These are phyloP conservation scores for Nicotiana rustica DNA, from an alignment of 305 asterid species.

Conservation along the genomic window DNA sequence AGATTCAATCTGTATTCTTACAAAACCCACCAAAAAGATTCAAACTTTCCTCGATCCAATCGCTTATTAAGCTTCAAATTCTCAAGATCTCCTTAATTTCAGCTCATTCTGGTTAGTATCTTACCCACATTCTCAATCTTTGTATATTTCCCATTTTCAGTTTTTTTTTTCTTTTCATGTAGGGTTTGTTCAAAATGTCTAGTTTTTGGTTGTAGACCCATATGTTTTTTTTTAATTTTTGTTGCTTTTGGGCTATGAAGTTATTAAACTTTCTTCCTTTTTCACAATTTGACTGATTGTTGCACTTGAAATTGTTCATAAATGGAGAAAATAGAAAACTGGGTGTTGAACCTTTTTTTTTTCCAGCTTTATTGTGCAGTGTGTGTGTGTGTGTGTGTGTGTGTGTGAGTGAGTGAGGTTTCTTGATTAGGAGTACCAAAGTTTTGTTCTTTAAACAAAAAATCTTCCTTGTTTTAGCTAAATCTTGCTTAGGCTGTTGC, in stretches of 20 bases:
- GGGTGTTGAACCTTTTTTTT: neutral
- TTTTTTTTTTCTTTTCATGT: neutral
- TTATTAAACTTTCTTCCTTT: neutral
- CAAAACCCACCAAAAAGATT: neutral
- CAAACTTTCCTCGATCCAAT: neutral
- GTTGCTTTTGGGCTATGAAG: neutral
- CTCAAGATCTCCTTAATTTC: constrained; percentile 26
- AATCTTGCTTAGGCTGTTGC: neutral
- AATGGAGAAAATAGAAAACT: neutral
- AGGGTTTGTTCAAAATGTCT: constrained; percentile 9
- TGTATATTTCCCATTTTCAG: neutral
- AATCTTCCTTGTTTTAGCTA: neutral
- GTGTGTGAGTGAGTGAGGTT: neutral
- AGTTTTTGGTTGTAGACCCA: neutral
- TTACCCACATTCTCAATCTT: constrained; percentile 18
- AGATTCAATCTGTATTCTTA: constrained; percentile 27
- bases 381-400: neutral
- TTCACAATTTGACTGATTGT: neutral
- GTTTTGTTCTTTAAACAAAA: neutral
- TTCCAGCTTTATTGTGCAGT: neutral
- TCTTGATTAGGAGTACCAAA: neutral
- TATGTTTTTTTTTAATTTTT: neutral
- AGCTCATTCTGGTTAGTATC: constrained; percentile 30
- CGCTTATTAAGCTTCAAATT: constrained; percentile 20
- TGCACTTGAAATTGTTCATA: neutral